Evolutionary conservation across 108 stramenopile species (phyloP), one percentile per base, ranked within the genome.

Genomic region (Mediolabrus comicus): DNA sequence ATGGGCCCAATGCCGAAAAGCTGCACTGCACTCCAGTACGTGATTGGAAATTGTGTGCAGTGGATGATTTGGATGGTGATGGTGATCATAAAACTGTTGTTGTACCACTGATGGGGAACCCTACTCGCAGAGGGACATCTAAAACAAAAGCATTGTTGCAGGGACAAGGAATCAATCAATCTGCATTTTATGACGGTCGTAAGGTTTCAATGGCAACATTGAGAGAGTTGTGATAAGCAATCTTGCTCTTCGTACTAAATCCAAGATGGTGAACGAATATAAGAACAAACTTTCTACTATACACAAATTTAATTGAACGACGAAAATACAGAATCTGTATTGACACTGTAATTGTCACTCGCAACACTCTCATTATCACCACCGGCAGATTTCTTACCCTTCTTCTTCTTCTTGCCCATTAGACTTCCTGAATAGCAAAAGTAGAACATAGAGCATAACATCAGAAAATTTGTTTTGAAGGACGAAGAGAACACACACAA

Each of bases 1-100:
- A 71, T 54, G 80, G 80, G 17, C 31, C 6, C 3, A 59, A 66
- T 8, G 56, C 51, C 28, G 64, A 81, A 34, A 24, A 30, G 16
- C 19, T 81, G n/a, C 12, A 30, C 27, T 77, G 80, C 53, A 72
- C 76, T 58, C 38, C 69, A 14, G 16, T 51, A 27, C 12, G 72
- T 17, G 63, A 72, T 22, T 81, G 80, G 80, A 67, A 63, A n/a
- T 22, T 16, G 54, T 62, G 65, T 13, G 13, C 16, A 6, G 26
- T 61, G 6, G 54, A 69, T 5, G 25, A 38, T 26, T 62, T 57
- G 3, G 53, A 26, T 26, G 35, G 35, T 52, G 53, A 33, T 53
- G 39, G 10, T 27, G 67, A 28, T 14, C 0, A 3, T 8, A 16
- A 52, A 49, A 29, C 53, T 34, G 53, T 66, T 4, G 53, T 10